phyloP scores from a whole-genome alignment of 169 alveolate genomes.

The Plasmodium relictum region DNA sequence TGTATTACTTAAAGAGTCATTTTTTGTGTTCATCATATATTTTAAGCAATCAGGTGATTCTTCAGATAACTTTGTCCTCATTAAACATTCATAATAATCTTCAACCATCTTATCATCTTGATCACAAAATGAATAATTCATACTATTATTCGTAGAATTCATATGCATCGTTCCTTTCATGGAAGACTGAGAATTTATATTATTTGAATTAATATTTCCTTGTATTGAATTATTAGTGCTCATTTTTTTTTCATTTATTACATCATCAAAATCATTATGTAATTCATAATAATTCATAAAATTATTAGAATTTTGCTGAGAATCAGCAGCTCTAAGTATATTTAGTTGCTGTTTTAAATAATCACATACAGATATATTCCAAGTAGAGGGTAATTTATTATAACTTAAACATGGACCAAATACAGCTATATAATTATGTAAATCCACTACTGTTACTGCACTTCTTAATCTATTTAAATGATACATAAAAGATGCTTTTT shows the following conservation, averaged over 20 bases:
- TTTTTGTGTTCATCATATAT: constrained; percentile 47
- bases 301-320: constrained; percentile 43
- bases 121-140: constrained; percentile 8
- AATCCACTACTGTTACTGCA: constrained; percentile 75
- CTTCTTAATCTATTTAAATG: constrained; percentile 62
- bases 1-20: constrained; percentile 26
- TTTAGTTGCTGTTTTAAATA: constrained; percentile 63
- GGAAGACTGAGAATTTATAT: neutral
- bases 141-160: constrained; percentile 17
- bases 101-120: constrained; percentile 42
- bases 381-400: constrained; percentile 69
- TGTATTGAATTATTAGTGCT: constrained; percentile 9
- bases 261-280: constrained; percentile 58
- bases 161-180: constrained; percentile 29
- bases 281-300: constrained; percentile 34
- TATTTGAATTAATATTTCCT: constrained; percentile 12
- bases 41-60: constrained; percentile 40
- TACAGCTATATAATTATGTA: constrained; percentile 72
- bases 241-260: constrained; percentile 26
- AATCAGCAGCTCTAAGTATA: constrained; percentile 59
- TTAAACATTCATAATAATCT: constrained; percentile 65
- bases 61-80: constrained; percentile 57
- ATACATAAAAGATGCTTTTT: constrained; percentile 51
- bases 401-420: constrained; percentile 75
- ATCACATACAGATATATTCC: constrained; percentile 70